A percentile compares a stretch with the other conserved stretches of the same genome.
phyloP scores from a whole-genome alignment of 768 basidiomycete species.

The Tephrocybe sp. region DNA sequence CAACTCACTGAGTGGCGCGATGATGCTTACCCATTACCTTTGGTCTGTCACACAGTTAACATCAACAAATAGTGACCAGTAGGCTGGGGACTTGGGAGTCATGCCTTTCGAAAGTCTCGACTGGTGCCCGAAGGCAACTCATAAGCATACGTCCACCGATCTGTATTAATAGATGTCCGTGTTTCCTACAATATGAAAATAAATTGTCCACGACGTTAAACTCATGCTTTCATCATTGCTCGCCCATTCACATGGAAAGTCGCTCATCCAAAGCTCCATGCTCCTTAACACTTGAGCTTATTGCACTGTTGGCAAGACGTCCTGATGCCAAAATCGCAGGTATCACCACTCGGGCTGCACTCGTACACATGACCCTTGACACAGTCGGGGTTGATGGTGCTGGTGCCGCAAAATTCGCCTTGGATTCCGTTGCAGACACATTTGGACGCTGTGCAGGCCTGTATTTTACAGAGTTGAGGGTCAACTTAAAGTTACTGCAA shows the following conservation, averaged over 20 bases:
- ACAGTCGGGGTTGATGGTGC: slow-evolving; percentile 18
- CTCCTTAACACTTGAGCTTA: slow-evolving; percentile 12
- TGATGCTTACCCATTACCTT: too few relatives aligned
- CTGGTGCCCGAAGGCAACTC: too few relatives aligned
- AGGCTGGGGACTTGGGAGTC: too few relatives aligned
- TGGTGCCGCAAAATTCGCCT: slow-evolving; percentile 19
- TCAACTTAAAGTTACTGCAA: background rate
- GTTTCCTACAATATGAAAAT: background rate
- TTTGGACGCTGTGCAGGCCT: slow-evolving; percentile 16
- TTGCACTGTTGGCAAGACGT: slow-evolving; percentile 17
- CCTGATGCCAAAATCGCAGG: slow-evolving; percentile 17
- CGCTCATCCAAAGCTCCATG: background rate
- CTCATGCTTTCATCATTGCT: background rate
- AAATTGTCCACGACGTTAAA: background rate
- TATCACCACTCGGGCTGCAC: slow-evolving; percentile 13
- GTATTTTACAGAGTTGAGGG: background rate
- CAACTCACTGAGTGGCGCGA: too few relatives aligned
- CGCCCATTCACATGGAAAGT: background rate
- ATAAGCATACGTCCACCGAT: too few relatives aligned
- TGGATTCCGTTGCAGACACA: slow-evolving; percentile 10
- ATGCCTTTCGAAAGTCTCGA: too few relatives aligned
- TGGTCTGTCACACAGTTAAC: too few relatives aligned
- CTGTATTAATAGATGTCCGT: background rate
- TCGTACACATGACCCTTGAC: slow-evolving; percentile 18
- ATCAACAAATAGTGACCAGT: too few relatives aligned